These are phyloP conservation scores for Russula emetica DNA, from an alignment of 768 basidiomycete species.

Conservation along the genomic window DNA sequence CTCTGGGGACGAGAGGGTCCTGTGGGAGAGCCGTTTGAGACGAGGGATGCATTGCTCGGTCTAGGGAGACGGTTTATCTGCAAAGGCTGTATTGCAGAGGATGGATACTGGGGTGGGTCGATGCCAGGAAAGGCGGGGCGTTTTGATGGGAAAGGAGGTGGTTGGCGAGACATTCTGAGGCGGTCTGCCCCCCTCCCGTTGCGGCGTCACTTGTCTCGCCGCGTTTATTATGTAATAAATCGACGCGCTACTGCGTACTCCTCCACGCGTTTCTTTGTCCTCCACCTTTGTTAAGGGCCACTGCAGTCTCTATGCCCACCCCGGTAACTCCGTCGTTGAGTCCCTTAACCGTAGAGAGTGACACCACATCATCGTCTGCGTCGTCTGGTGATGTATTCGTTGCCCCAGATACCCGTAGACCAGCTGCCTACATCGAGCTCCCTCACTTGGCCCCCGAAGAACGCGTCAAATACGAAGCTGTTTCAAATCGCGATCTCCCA, in stretches of 20 bases:
- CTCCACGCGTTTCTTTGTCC: not conserved
- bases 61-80: slow-evolving; percentile 27
- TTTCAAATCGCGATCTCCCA: slow-evolving; percentile 20
- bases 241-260: not conserved
- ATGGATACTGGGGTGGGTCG: slow-evolving; percentile 3
- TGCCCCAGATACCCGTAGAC: not conserved
- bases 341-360: not conserved
- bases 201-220: not conserved
- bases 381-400: not conserved
- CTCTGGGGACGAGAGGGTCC: slow-evolving; percentile 28
- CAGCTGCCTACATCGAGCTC: slow-evolving; percentile 5
- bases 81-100: slow-evolving; percentile 22
- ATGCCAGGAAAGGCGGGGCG: slow-evolving; percentile 13
- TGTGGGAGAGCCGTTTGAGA: slow-evolving; percentile 22
- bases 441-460: slow-evolving; percentile 11
- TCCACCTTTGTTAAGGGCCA: not conserved
- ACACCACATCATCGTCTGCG: not conserved
- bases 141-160: slow-evolving; percentile 18
- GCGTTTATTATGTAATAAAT: slow-evolving; percentile 19
- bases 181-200: not conserved
- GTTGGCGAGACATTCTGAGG: slow-evolving; percentile 20
- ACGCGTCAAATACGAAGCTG: slow-evolving; percentile 18
- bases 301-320: slow-evolving; percentile 1
- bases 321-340: not conserved
- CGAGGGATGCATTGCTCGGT: slow-evolving; percentile 24